A percentile compares a stretch with the other conserved stretches of the same genome.
phyloP scores from a whole-genome alignment of 2,329 filamentous ascomycete genomes.

The Penicillium fuscoglaucum region DNA sequence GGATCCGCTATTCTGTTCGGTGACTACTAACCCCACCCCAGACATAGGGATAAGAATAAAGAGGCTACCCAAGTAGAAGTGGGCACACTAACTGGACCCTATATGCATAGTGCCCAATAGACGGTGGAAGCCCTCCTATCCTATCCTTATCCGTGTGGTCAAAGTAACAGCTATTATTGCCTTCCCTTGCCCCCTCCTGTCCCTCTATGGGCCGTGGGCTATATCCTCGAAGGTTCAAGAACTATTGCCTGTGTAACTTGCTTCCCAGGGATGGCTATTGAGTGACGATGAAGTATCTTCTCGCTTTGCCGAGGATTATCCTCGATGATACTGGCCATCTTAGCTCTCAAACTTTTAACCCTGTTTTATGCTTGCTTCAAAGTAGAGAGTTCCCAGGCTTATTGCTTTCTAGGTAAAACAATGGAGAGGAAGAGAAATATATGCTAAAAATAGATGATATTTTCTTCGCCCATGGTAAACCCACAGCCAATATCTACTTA shows the following conservation, averaged over 20 bases:
- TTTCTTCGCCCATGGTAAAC: background rate
- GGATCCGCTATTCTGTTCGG: background rate
- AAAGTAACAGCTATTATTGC: background rate
- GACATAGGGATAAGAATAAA: background rate
- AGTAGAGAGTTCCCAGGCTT: background rate
- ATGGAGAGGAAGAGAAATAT: background rate
- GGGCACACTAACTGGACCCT: background rate
- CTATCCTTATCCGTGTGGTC: background rate
- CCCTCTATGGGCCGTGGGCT: background rate
- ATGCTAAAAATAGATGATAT: background rate
- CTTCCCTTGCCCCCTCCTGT: background rate
- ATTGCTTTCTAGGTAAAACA: background rate
- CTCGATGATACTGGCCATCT: background rate
- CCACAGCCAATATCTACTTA: background rate
- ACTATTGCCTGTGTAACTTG: constrained; percentile 1
- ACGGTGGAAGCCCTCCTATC: background rate
- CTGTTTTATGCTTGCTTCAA: background rate
- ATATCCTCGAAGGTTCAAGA: background rate
- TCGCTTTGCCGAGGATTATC: background rate
- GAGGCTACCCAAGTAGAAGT: background rate
- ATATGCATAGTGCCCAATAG: background rate
- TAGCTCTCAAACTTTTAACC: background rate
- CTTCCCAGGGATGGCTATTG: constrained; percentile 1
- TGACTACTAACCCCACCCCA: background rate
- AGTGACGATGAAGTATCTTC: background rate